Base-by-base conservation (phyloP, 192 early-diverging fungal species). In the Coemansia sp. region DNA sequence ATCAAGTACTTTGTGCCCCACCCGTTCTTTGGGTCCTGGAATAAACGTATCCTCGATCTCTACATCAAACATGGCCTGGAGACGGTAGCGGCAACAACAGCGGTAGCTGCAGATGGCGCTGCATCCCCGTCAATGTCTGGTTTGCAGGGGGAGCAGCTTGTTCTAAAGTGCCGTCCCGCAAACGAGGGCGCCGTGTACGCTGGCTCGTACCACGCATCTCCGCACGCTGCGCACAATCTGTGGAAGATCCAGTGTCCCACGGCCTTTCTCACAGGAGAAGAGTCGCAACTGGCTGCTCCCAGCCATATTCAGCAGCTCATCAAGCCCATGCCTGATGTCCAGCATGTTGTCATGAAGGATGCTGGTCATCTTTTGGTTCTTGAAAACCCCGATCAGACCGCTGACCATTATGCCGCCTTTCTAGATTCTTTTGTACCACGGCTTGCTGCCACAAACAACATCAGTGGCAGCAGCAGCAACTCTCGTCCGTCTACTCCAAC, bases 141-240 rank as follows among this genome's bases (percentile, higher is more conserved):
- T n/a, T 49, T 16, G 1, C 21, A 22, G 11, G n/a, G 26, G 19
- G 37, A n/a, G 18, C 51, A 61, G n/a, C 41, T 70, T 19, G 55
- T 55, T 13, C 65, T 83, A 2, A 83, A 83, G 54, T 83, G 81
- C 45, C 66, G 71, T 2, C 81, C 81, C 1, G n/a, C 1, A 1
- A 72, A 73, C 42, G 81, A 83, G 40, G 63, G 70, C 2, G 73
- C 67, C 0, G 69, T 72, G 19, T 83, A 56, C 39, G 43, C 54
- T 6, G 81, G 73, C 15, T 67, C 70, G 1, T 16, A 37, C 32
- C 19, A 62, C 12, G 66, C 67, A 1, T 72, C 76, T 11, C 59
- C 66, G 6, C 62, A 49, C 59, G 57, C 73, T 0, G 62, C 64
- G 8, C 12, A 40, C 8, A 69, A 65, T 15, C 32, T 83, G 55